Conservation (phyloP, 2,329 filamentous ascomycete genomes). For the Talaromyces funiculosus region DNA sequence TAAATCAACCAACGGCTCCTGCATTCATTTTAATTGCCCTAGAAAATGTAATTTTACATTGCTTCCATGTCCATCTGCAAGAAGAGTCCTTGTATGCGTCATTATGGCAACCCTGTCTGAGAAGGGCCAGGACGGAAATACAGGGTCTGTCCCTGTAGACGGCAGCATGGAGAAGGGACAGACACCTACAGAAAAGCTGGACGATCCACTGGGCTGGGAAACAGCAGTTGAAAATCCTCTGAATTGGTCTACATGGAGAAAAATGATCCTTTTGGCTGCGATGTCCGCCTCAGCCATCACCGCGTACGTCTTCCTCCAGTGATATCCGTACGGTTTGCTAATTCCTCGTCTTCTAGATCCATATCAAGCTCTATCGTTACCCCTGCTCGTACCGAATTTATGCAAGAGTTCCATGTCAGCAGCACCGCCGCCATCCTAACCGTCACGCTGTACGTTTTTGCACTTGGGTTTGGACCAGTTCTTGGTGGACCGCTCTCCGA, state of each 20-base stretch:
- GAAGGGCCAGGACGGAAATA: neutral
- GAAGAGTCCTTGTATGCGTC: neutral
- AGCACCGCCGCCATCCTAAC: conserved; percentile 4
- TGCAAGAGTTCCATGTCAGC: conserved; percentile 8
- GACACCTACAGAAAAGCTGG: neutral
- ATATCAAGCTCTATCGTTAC: conserved; percentile 9
- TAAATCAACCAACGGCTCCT: neutral
- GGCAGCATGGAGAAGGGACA: neutral
- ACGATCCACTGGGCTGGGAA: neutral
- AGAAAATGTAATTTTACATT: neutral
- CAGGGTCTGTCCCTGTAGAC: neutral
- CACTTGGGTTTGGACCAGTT: conserved; percentile 17
- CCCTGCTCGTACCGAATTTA: neutral
- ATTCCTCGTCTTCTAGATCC: neutral
- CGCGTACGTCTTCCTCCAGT: neutral
- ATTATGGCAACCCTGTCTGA: neutral
- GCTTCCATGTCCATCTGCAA: neutral
- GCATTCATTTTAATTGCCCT: neutral
- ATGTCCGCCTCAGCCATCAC: neutral
- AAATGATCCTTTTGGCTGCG: neutral
- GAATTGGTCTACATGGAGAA: conserved; percentile 7
- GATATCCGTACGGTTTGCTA: neutral
- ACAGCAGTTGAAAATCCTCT: neutral
- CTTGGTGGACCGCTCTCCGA: conserved; percentile 21
- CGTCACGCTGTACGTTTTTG: conserved; percentile 4